Conservation (phyloP, 2,329 filamentous ascomycete species). For the Penicillium palitans region DNA sequence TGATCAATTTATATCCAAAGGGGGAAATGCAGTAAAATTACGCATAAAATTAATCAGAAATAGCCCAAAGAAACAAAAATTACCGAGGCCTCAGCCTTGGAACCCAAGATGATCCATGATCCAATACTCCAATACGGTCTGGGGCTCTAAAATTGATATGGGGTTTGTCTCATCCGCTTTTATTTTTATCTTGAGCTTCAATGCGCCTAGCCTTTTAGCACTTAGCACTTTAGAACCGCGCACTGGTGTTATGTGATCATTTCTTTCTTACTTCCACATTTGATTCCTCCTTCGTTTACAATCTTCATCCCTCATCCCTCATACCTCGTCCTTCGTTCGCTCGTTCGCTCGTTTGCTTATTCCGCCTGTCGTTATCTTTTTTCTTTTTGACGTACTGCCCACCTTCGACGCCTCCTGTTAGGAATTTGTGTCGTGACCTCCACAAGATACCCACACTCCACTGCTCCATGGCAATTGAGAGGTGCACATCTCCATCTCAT, state of each 20-base stretch:
- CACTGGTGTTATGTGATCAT: conserved; percentile 1
- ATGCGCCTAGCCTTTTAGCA: conserved; percentile 8
- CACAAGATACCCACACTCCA: not conserved
- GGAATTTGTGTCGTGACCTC: not conserved
- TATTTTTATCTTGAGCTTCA: conserved; percentile 14
- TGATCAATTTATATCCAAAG: not conserved
- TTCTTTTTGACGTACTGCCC: not conserved
- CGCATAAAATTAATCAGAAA: not conserved
- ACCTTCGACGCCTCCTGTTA: not conserved
- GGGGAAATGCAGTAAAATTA: not conserved
- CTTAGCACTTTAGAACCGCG: not conserved
- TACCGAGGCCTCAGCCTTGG: conserved; percentile 2
- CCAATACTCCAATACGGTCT: not conserved
- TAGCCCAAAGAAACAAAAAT: not conserved
- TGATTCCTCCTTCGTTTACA: conserved; percentile 1
- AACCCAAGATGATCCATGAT: not conserved
- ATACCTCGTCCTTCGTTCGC: not conserved
- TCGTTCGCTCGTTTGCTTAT: not conserved
- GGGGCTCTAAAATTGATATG: conserved; percentile 8
- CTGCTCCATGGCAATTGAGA: conserved; percentile 4
- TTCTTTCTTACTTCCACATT: conserved; percentile 1
- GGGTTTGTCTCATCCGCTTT: conserved; percentile 12
- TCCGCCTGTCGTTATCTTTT: conserved; percentile 5
- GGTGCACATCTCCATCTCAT: not conserved
- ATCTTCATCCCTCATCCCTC: not conserved